phyloP scores from a whole-genome alignment of 1,139 yeast species.

The Saccharomyces hybrid region DNA sequence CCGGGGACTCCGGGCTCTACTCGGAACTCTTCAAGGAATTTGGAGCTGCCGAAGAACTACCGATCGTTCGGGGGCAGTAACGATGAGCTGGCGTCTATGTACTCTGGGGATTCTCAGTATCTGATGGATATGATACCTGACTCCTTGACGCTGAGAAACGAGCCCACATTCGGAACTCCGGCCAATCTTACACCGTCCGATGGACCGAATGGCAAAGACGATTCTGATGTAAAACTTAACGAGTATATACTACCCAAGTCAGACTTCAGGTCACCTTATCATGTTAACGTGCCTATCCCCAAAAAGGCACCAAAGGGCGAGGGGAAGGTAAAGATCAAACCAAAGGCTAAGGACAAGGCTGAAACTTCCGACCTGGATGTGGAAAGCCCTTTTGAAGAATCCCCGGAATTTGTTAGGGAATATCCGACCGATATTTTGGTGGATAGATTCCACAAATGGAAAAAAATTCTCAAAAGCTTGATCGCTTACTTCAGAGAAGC shows the following conservation, averaged over 20 bases:
- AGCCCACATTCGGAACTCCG: conserved; percentile 1
- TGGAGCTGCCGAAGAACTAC: conserved; percentile 8
- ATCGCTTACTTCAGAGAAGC: conserved; percentile 54
- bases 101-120: conserved; percentile 19
- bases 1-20: background rate
- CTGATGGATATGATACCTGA: conserved; percentile 22
- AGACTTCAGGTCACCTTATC: conserved; percentile 31
- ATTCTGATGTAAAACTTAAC: background rate
- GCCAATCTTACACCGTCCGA: background rate
- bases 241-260: conserved; percentile 25
- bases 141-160: conserved; percentile 10
- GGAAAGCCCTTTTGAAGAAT: conserved; percentile 1
- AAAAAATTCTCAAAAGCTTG: conserved; percentile 54
- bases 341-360: background rate
- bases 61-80: conserved; percentile 4
- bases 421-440: conserved; percentile 34
- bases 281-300: conserved; percentile 31
- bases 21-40: conserved; percentile 4
- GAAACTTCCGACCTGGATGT: conserved; percentile 6
- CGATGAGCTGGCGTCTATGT: conserved; percentile 16
- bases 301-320: conserved; percentile 7
- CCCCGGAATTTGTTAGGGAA: conserved; percentile 20
- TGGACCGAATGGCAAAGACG: background rate
- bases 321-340: background rate
- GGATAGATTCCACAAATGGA: conserved; percentile 59